These are phyloP conservation scores for Dillenia suffruticosa DNA, from an alignment of 164 flowering plant species.

Conservation along the genomic window DNA sequence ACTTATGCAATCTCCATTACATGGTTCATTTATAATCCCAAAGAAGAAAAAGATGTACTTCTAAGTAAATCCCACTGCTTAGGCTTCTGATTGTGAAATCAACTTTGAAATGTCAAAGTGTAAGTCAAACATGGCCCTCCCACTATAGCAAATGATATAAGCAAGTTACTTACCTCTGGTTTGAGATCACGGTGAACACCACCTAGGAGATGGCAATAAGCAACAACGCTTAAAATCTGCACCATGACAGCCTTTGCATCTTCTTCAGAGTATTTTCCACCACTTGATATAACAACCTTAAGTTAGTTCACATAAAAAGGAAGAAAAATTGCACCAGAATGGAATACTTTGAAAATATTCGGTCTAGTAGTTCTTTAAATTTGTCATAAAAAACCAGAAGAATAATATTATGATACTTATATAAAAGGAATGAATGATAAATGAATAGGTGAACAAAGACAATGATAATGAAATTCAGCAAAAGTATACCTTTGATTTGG, in stretches of 20 bases:
- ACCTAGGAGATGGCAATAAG: slow-evolving; percentile 91
- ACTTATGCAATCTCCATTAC: too few relatives aligned
- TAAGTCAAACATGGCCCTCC: too few relatives aligned
- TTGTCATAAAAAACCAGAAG: too few relatives aligned
- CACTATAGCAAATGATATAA: background rate
- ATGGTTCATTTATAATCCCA: background rate
- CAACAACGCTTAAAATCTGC: slow-evolving; percentile 72
- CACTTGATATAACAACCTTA: slow-evolving; percentile 41
- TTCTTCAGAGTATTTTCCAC: slow-evolving; percentile 94
- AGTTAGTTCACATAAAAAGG: slow-evolving; percentile 3
- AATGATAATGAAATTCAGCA: background rate
- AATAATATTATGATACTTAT: too few relatives aligned
- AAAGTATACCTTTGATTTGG: slow-evolving; percentile 75
- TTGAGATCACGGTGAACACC: slow-evolving; percentile 97
- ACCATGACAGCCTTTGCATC: slow-evolving; percentile 89
- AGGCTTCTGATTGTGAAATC: too few relatives aligned
- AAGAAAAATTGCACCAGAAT: background rate
- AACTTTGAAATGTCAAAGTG: too few relatives aligned
- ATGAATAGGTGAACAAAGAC: background rate
- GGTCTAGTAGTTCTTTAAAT: slow-evolving; percentile 62
- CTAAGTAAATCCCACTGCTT: too few relatives aligned
- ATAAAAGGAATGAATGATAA: background rate
- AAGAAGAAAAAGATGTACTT: background rate
- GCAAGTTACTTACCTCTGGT: slow-evolving; percentile 74
- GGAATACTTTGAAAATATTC: slow-evolving; percentile 75